Base-by-base conservation (phyloP, 495 filamentous ascomycete species). In the Lasiosphaeria hispida region DNA sequence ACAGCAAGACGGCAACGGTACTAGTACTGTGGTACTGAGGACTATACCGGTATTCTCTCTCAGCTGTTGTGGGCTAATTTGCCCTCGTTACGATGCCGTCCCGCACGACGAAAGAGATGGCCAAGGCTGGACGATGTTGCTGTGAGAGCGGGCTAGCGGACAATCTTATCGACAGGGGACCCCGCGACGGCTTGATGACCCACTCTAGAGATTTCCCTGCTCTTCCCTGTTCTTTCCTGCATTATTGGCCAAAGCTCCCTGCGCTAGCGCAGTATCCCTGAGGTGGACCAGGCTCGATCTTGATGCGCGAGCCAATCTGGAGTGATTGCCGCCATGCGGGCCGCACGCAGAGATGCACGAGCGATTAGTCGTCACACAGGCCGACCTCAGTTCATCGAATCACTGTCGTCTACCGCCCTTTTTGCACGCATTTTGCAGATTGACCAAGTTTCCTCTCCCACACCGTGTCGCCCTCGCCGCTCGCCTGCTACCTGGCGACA, bases 291-390 rank as follows among this genome's bases (percentile, higher is more conserved):
- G 63, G 65, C 45, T 55, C 64, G 69, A 73, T 69, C 65, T 71
- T 50, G 55, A 53, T 65, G 58, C 40, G 49, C 52, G 67, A 67
- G 65, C 72, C 72, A 75, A 75, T 75, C 70, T 70, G 62, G 49
- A 57, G 53, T 63, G 62, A 62, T 54, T 63, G 65, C 67, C 64
- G 64, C 65, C 65, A 45, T 57, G 63, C 72, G 66, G 69, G 62
- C 71, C 72, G 68, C 63, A 67, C 61, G 68, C 62, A 61, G 37
- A 58, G 59, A 63, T 75, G 68, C 72, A 74, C 66, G 62, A 72
- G 62, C 60, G 56, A 68, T 60, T 56, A 59, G 61, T 67, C 65
- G 67, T 75, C 72, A 75, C 72, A 75, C 64, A 56, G 50, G 42
- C 38, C 57, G 48, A 65, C 61, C 61, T 40, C 53, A 43, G 40